Conservation (phyloP, 1,284 basidiomycete genomes). For the Ceratobasidium theobromae region DNA sequence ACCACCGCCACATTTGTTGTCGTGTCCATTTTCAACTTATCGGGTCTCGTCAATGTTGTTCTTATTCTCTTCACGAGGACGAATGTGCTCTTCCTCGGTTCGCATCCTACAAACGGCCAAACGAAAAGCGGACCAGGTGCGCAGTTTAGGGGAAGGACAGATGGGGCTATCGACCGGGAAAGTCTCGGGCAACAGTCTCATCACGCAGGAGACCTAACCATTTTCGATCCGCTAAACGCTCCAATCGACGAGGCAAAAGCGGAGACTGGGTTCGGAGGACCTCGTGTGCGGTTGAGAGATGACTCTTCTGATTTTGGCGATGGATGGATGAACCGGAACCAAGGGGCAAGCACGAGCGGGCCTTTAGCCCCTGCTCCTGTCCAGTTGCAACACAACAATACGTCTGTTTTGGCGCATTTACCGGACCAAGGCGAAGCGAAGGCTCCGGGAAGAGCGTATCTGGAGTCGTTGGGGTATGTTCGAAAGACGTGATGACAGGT, state of each 20-base stretch:
- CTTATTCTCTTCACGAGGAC: conserved; percentile 34
- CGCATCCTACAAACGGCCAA: no score
- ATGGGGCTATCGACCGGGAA: no score
- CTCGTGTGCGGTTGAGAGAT: background rate
- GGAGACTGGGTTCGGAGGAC: conserved; percentile 17
- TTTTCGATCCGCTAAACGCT: background rate
- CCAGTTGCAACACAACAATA: no score
- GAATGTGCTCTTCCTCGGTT: no score
- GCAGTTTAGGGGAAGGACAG: no score
- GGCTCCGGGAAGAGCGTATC: conserved; percentile 3
- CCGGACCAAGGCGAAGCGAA: no score
- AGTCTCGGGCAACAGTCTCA: no score
- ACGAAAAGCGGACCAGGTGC: no score
- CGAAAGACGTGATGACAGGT: background rate
- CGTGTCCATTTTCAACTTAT: conserved; percentile 34
- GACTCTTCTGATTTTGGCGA: background rate
- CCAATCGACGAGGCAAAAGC: background rate
- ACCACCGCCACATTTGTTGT: conserved; percentile 33
- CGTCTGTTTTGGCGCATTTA: no score
- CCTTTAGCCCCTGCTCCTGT: no score
- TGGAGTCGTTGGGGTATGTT: conserved; percentile 11
- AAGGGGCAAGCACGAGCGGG: background rate
- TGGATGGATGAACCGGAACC: background rate
- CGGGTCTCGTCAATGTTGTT: conserved; percentile 36
- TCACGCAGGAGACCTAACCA: background rate